Conservation (phyloP, 441 rosid genomes). For the Sinapis alba region DNA sequence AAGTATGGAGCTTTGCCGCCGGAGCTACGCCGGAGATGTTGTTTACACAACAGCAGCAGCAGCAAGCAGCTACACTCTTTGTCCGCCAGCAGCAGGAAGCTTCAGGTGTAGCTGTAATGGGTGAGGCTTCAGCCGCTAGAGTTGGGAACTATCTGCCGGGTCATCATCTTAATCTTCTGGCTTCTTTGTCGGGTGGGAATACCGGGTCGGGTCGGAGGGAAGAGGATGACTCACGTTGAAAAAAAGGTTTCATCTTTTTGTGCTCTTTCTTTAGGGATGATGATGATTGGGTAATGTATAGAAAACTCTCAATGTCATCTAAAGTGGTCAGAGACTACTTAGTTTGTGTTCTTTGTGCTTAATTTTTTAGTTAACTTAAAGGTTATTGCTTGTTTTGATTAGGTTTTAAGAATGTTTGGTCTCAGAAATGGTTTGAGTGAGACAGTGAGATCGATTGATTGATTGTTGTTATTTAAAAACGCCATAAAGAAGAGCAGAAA, state of each 20-base stretch:
- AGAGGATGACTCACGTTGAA: slow-evolving; percentile 41
- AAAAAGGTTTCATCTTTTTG: too few relatives aligned
- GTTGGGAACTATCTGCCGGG: slow-evolving; percentile 93
- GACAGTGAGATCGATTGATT: background rate
- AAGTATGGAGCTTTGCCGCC: too few relatives aligned
- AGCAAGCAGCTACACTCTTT: slow-evolving; percentile 63
- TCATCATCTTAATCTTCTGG: slow-evolving; percentile 78
- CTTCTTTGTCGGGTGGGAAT: slow-evolving; percentile 69
- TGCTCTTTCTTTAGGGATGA: background rate
- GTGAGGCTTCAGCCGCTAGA: slow-evolving; percentile 96
- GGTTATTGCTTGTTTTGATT: slow-evolving; percentile 27
- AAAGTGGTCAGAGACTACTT: slow-evolving; percentile 21
- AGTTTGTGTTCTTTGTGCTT: background rate
- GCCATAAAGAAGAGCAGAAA: slow-evolving; percentile 7
- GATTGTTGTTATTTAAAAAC: slow-evolving; percentile 8
- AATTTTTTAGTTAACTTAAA: background rate
- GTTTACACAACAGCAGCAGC: slow-evolving; percentile 47
- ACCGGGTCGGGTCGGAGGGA: slow-evolving; percentile 79
- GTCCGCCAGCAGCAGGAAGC: slow-evolving; percentile 51
- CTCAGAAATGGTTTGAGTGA: background rate
- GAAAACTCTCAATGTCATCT: slow-evolving; percentile 12
- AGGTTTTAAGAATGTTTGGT: slow-evolving; percentile 16
- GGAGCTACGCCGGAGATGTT: slow-evolving; percentile 54
- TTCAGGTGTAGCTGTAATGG: slow-evolving; percentile 47
- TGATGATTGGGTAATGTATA: slow-evolving; percentile 26